Conservation (phyloP, 2,329 filamentous ascomycete genomes). For the Lizonia empirigonia region DNA sequence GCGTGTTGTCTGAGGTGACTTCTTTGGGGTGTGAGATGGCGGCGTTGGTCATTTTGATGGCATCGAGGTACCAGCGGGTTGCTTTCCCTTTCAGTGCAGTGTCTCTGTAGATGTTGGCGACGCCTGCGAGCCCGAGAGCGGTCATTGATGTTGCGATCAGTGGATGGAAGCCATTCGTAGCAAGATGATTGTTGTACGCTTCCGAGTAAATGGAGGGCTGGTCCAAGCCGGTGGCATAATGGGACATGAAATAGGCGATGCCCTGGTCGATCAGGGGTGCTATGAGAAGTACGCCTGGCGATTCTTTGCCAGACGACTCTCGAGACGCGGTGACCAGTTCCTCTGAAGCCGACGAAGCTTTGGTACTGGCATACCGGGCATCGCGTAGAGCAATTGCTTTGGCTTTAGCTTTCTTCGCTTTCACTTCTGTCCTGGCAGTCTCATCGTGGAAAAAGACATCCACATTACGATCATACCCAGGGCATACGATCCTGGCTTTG, state of each 20-base stretch:
- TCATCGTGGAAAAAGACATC: constrained; percentile 43
- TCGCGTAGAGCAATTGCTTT: constrained; percentile 39
- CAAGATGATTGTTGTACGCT: constrained; percentile 31
- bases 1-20: constrained; percentile 40
- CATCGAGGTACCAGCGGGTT: constrained; percentile 39
- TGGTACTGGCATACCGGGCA: neutral
- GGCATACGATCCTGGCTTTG: constrained; percentile 32
- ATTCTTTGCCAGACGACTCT: neutral
- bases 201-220: constrained; percentile 34
- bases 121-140: constrained; percentile 41
- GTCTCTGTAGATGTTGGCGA: constrained; percentile 39
- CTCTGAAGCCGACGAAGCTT: neutral
- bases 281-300: constrained; percentile 22
- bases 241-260: constrained; percentile 43
- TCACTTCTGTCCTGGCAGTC: constrained; percentile 33
- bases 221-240: constrained; percentile 34
- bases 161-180: constrained; percentile 42
- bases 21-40: constrained; percentile 35
- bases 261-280: constrained; percentile 38
- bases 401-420: constrained; percentile 37
- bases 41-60: constrained; percentile 40
- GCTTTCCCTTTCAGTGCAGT: constrained; percentile 34
- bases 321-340: too few species aligned
- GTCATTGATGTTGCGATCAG: constrained; percentile 43
- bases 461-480: constrained; percentile 38